Percentiles rank a stretch among this genome's conserved stretches.
phyloP scores from a whole-genome alignment of 140 eudicot genomes.

The Cichorium intybus region DNA sequence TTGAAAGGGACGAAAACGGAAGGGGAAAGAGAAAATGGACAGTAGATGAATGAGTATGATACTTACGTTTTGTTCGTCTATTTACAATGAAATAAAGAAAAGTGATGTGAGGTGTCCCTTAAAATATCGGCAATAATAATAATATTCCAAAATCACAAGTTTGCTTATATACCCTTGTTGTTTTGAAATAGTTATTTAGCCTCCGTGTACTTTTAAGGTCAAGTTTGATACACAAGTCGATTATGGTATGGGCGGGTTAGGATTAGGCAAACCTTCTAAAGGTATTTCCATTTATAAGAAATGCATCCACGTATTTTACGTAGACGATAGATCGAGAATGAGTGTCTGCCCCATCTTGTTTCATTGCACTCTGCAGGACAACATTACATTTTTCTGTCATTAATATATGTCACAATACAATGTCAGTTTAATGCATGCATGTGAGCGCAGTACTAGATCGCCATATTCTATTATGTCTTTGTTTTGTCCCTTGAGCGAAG shows the following conservation, averaged over 20 bases:
- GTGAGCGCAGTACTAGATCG: no score
- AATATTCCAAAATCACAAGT: not conserved
- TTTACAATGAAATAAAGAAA: slow-evolving; percentile 12
- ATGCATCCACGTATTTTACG: no score
- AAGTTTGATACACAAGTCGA: not conserved
- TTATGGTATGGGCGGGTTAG: not conserved
- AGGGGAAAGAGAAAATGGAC: slow-evolving; percentile 14
- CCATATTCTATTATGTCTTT: no score
- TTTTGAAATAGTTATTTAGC: not conserved
- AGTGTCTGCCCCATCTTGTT: not conserved
- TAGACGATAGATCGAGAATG: no score
- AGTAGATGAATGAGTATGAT: slow-evolving; percentile 4
- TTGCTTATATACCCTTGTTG: not conserved
- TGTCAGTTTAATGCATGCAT: no score
- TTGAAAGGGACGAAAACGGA: slow-evolving; percentile 34
- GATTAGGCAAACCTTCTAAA: no score
- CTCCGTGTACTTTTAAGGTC: slow-evolving; percentile 4
- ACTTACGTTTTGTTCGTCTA: slow-evolving; percentile 9
- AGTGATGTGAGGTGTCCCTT: not conserved
- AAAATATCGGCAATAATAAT: not conserved
- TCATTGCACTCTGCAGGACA: no score
- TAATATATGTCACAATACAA: no score
- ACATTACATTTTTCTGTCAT: no score
- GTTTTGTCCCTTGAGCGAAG: not conserved
- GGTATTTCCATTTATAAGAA: no score